Evolutionary conservation across 2,329 filamentous ascomycete genomes (phyloP), one percentile per base, ranked within the genome.

Genomic region (Alternaria dauci): DNA sequence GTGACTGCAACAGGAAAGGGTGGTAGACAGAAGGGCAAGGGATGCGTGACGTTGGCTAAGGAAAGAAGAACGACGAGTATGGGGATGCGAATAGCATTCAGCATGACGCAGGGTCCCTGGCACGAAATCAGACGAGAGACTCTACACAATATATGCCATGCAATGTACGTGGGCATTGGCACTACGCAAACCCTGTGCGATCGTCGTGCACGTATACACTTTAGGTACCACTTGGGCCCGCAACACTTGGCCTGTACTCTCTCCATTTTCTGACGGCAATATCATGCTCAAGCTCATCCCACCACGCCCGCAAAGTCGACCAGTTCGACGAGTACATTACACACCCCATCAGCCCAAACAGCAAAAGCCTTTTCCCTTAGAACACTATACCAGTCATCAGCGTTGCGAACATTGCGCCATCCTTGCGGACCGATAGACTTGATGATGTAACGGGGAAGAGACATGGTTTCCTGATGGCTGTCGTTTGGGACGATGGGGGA

Each of bases 281-380:
- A 11, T 16, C 30, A n/a, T 26, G 18, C 32, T 12, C 34, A 18
- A 32, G 6, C 8, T 23, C 11, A 58, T 14, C 9, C 30, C 25
- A 9, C 39, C 23, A 26, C 39, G 23, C 16, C 52, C 8, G 30
- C n/a, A n/a, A 53, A 28, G 38, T 56, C 56, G 18, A 61, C 55
- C 34, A 73, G 44, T 58, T 74, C 72, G 2, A 76, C 72, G 55
- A 78, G 68, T 7, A 78, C 59, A 56, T 70, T 75, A 39, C 73
- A 62, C 18, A 71, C 61, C 1, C 72, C 73, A 56, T 76, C 72
- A 16, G 72, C 71, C 76, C 75, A 79, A 4, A 70, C 65, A 4
- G 73, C 71, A 44, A 61, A 62, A 1, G 69, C 71, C 36, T 71
- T 64, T 48, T 78, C 71, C 8, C 64, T 57, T 52, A 74, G 66